Conservation (phyloP, 2,329 filamentous ascomycete species). For the Seiridium cupressi region DNA sequence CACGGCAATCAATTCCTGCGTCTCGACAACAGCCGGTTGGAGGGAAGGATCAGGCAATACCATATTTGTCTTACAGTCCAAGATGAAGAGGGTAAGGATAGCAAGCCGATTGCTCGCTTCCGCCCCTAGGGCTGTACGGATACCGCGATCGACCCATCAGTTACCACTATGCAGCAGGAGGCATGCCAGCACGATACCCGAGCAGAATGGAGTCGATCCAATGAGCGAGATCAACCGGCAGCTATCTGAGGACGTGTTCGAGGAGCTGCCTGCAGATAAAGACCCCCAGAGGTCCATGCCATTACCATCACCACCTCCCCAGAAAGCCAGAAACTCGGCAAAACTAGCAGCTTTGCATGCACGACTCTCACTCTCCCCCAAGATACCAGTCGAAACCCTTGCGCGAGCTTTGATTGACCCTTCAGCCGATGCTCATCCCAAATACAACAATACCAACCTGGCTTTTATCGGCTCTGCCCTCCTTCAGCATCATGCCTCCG, state of each 20-base stretch:
- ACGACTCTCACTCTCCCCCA: constrained; percentile 76
- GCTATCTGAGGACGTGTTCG: neutral
- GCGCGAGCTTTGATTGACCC: constrained; percentile 82
- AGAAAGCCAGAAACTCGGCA: constrained; percentile 68
- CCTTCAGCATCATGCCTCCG: constrained; percentile 83
- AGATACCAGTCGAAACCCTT: constrained; percentile 81
- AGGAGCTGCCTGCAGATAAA: neutral
- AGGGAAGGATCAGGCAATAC: neutral
- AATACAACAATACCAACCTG: constrained; percentile 87
- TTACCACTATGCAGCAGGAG: constrained; percentile 9
- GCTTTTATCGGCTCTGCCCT: constrained; percentile 79
- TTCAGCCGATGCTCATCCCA: constrained; percentile 74
- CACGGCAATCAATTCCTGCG: neutral
- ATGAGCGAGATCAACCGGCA: neutral
- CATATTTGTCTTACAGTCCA: constrained; percentile 5
- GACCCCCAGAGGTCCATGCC: constrained; percentile 19
- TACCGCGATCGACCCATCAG: constrained; percentile 7
- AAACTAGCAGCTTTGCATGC: constrained; percentile 93
- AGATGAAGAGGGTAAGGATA: constrained; percentile 64
- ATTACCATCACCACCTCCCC: constrained; percentile 70
- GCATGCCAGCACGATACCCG: constrained; percentile 7
- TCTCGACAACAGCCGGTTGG: constrained; percentile 3
- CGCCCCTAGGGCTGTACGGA: constrained; percentile 28
- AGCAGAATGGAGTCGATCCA: neutral
- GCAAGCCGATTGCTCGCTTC: constrained; percentile 55